Evolutionary conservation across 2,329 filamentous ascomycete genomes (phyloP).

Genomic region (Aspergillus tamarii): DNA sequence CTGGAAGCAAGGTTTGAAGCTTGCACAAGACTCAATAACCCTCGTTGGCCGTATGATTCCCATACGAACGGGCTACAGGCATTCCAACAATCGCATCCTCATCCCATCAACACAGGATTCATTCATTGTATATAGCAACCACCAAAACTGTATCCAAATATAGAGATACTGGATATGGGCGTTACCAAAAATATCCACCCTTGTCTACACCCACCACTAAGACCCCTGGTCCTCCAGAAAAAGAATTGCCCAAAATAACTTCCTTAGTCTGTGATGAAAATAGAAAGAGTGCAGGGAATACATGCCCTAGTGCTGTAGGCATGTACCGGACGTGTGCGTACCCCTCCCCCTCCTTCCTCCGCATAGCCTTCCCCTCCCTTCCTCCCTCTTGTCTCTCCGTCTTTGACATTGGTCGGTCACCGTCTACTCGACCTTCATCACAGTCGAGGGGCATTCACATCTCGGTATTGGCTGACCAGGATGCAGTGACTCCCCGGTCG

Average conservation of each 20-base stretch:
- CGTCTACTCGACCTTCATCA: not conserved
- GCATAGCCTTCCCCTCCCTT: not conserved
- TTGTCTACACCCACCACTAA: not conserved
- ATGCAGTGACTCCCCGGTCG: constrained; percentile 4
- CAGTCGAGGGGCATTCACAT: not conserved
- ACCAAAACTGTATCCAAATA: not conserved
- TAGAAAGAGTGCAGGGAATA: constrained; percentile 3
- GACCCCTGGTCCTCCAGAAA: not conserved
- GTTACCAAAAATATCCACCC: constrained; percentile 8
- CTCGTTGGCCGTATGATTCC: not conserved
- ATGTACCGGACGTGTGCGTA: not conserved
- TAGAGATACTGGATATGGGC: not conserved
- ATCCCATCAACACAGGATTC: not conserved
- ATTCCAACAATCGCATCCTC: not conserved
- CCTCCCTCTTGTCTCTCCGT: not conserved
- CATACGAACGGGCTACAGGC: not conserved
- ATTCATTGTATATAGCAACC: not conserved
- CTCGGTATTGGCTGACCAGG: not conserved
- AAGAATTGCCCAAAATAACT: constrained; percentile 3
- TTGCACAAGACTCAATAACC: not conserved
- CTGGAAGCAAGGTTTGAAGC: not conserved
- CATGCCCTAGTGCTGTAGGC: not conserved
- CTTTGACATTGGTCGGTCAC: not conserved
- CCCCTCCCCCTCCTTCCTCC: not conserved
- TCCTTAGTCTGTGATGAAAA: constrained; percentile 9